These are phyloP conservation scores for Alternaria panax DNA, from an alignment of 2,329 filamentous ascomycete species.

Conservation along the genomic window DNA sequence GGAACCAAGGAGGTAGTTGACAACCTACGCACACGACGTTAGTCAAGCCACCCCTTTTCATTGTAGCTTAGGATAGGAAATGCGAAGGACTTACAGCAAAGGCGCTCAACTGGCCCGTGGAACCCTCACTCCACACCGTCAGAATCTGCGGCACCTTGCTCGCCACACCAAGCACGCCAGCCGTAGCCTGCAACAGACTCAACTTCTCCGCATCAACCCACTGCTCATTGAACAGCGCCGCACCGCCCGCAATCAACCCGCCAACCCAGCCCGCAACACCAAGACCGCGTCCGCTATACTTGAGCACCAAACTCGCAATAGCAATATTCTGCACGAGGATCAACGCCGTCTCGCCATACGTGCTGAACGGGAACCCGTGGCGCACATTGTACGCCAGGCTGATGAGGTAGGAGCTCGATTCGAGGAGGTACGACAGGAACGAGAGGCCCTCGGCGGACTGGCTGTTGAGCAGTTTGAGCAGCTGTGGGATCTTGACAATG, in stretches of 20 bases:
- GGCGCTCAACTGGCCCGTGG: slow-evolving; percentile 93
- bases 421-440: slow-evolving; percentile 90
- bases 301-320: slow-evolving; percentile 85
- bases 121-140: slow-evolving; percentile 82
- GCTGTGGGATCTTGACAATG: slow-evolving; percentile 96
- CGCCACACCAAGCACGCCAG: slow-evolving; percentile 81
- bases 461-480: slow-evolving; percentile 86
- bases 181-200: slow-evolving; percentile 80
- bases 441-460: slow-evolving; percentile 83
- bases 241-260: slow-evolving; percentile 72
- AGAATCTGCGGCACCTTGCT: slow-evolving; percentile 95
- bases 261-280: slow-evolving; percentile 81
- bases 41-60: not conserved
- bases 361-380: slow-evolving; percentile 93
- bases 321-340: slow-evolving; percentile 92
- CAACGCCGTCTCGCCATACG: slow-evolving; percentile 91
- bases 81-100: slow-evolving; percentile 76
- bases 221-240: slow-evolving; percentile 72
- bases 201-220: slow-evolving; percentile 72
- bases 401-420: slow-evolving; percentile 87
- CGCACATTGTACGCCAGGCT: slow-evolving; percentile 91
- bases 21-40: slow-evolving; percentile 68
- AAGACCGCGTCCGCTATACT: slow-evolving; percentile 74
- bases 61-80: not conserved
- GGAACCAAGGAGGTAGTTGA: slow-evolving; percentile 95